phyloP scores from a whole-genome alignment of 371 early-diverging fungal genomes.

The Amoeboaphelidium protococcarum region DNA sequence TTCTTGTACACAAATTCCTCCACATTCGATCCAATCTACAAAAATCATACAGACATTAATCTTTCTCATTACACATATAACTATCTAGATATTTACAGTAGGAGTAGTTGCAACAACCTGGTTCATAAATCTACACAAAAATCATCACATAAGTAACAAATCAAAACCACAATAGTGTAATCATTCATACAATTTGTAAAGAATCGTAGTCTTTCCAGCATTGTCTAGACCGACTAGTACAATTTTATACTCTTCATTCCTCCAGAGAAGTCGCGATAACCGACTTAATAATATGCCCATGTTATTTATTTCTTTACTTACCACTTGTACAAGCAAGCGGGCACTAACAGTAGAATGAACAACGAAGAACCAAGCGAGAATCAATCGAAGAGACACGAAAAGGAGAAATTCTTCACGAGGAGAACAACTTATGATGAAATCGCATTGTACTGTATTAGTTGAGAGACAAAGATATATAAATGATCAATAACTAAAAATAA shows the following conservation, averaged over 20 bases:
- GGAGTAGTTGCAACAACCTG: slow-evolving; percentile 42
- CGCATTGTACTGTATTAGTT: too few species aligned
- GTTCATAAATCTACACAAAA: slow-evolving; percentile 29
- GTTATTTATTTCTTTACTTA: too few species aligned
- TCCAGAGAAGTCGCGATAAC: neutral
- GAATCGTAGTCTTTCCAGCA: slow-evolving; percentile 37
- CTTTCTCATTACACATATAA: slow-evolving; percentile 13
- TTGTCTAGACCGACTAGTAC: slow-evolving; percentile 36
- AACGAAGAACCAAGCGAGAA: too few species aligned
- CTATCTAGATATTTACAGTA: slow-evolving; percentile 43
- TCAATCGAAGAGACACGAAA: too few species aligned
- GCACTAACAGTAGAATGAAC: too few species aligned
- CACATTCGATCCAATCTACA: slow-evolving; percentile 1
- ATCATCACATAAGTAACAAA: neutral
- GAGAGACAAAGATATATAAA: too few species aligned
- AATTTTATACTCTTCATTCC: slow-evolving; percentile 15
- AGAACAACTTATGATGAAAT: too few species aligned
- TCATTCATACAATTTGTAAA: slow-evolving; percentile 20
- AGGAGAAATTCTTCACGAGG: too few species aligned
- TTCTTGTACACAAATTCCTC: slow-evolving; percentile 35
- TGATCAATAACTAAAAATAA: too few species aligned
- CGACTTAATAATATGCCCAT: neutral
- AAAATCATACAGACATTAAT: neutral
- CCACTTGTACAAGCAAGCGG: too few species aligned
- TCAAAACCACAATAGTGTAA: neutral